Evolutionary conservation across 352 stramenopile genomes (phyloP), one percentile per base, ranked within the genome.

Genomic region (Globisporangium lucens): DNA sequence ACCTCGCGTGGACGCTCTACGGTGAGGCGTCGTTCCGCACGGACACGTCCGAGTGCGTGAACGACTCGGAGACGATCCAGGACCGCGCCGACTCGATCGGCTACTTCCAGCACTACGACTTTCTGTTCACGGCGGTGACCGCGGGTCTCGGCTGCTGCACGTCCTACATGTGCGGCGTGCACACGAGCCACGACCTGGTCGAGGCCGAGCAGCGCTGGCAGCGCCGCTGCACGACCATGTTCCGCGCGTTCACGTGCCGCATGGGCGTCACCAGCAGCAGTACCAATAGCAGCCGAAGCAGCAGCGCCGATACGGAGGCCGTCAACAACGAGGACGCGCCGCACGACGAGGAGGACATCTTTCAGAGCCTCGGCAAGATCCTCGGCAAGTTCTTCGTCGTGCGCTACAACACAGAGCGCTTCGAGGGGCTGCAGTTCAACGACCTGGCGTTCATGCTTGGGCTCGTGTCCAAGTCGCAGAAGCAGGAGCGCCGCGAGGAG

Each of bases 371-470:
- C 7, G 83, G 83, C 51, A 77, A 76, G 36, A 78, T 90, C 46
- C 67, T 93, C 8, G 78, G 83, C 68, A 87, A 89, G 62, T 91
- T 93, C 65, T 89, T 93, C 36, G 81, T 89, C 51, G 80, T 91
- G 56, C 74, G 82, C 43, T 90, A 89, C 67, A 88, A 89, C 59
- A 87, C 75, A 4, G 76, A 80, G 52, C 66, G 78, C 30, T 91
- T 90, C 69, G 78, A 89, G 68, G 78, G 79, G 2, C 67, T 93
- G 58, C 84, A 82, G 65, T 89, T 89, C 62, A 88, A 84, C 29
- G 85, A 93, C 65, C 72, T 93, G 29, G 76, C 80, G 58, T 90
- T 93, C 66, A 87, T 80, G 33, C 69, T 93, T 29, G 76, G 79
- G 7, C 74, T 93, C 36, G 83, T 93, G 30, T 78, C 79, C 1